phyloP scores from a whole-genome alignment of 2,329 filamentous ascomycete species.

The Orbilia javanica region DNA sequence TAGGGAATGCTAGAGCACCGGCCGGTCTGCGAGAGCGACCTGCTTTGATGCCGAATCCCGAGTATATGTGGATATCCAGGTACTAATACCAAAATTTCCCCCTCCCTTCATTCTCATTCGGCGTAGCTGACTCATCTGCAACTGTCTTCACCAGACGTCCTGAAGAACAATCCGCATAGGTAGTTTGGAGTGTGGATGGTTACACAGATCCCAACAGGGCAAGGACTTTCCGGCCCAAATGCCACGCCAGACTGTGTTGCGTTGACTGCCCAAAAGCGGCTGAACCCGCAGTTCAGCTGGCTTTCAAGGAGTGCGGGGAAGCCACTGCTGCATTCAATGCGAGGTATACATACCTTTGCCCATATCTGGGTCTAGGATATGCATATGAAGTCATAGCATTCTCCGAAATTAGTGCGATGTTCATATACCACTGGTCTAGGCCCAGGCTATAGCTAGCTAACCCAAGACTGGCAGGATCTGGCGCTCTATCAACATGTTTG shows the following conservation, averaged over 20 bases:
- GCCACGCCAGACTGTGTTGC: background rate
- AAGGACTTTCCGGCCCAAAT: background rate
- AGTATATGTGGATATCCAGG: background rate
- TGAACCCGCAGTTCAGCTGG: background rate
- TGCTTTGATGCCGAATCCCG: background rate
- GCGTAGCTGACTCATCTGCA: background rate
- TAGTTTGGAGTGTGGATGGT: background rate
- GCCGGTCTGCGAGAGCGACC: background rate
- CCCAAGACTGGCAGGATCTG: background rate
- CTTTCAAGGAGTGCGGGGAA: background rate
- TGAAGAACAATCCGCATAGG: background rate
- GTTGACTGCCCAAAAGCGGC: background rate
- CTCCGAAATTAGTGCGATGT: background rate
- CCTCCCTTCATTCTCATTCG: background rate
- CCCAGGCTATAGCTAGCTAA: background rate
- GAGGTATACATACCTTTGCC: background rate
- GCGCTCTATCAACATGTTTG: background rate
- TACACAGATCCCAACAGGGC: background rate
- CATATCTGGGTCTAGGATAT: background rate
- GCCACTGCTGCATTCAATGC: background rate
- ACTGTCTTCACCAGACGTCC: too few species aligned
- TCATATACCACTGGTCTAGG: background rate
- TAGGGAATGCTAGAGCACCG: too few species aligned
- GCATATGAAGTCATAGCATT: conserved; percentile 12
- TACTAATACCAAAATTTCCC: too few species aligned